phyloP scores from a whole-genome alignment of 768 basidiomycete genomes.

The Suillus tomentosus region DNA sequence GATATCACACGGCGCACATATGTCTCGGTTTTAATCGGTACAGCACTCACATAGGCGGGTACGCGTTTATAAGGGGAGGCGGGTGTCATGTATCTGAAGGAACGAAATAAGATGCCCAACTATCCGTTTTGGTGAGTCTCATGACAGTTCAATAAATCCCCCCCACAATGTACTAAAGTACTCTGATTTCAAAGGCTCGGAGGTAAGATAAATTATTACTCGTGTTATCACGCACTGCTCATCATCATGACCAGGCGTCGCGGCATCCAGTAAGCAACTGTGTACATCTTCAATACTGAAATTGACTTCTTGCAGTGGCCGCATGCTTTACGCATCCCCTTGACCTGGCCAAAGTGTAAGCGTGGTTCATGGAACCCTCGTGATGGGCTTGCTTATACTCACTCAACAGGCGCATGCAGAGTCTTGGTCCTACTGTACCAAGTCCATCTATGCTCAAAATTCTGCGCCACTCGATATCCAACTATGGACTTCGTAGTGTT shows the following conservation, averaged over 20 bases:
- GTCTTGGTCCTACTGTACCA: constrained; percentile 50
- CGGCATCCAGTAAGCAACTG: constrained; percentile 57
- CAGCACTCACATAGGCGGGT: not conserved
- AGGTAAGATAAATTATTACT: constrained; percentile 40
- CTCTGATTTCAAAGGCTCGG: constrained; percentile 51
- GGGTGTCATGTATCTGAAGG: constrained; percentile 13
- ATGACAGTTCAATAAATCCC: not conserved
- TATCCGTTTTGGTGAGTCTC: constrained; percentile 36
- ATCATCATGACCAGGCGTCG: constrained; percentile 46
- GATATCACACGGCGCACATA: not conserved
- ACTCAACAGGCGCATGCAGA: constrained; percentile 75
- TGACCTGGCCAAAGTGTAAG: constrained; percentile 84
- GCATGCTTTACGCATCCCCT: constrained; percentile 81
- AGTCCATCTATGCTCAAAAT: constrained; percentile 68
- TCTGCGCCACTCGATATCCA: constrained; percentile 61
- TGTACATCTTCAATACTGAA: not conserved
- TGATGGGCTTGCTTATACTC: constrained; percentile 4
- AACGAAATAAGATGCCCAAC: constrained; percentile 25
- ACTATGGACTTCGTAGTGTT: constrained; percentile 71
- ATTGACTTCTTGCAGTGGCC: constrained; percentile 54
- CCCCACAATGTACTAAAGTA: not conserved
- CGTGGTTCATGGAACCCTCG: constrained; percentile 13
- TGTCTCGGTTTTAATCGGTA: constrained; percentile 10
- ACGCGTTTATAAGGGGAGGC: constrained; percentile 22
- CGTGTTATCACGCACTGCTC: constrained; percentile 12